Percentiles rank a stretch among this genome's conserved stretches.
Conservation (phyloP, 2,329 filamentous ascomycete genomes). For the Cryphonectria nitschkei region DNA sequence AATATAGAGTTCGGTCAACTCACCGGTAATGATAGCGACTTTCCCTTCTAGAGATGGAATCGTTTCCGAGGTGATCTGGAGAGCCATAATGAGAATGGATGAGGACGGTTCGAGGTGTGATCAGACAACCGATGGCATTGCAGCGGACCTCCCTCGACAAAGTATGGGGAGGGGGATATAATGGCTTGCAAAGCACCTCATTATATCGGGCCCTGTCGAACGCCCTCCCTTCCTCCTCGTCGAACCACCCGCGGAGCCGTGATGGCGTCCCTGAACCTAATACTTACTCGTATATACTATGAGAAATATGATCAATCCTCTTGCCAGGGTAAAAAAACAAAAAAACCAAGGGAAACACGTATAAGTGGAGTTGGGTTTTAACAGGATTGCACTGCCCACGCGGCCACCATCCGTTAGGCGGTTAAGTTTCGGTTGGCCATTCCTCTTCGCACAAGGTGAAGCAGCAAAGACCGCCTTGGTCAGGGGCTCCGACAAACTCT, state of each 20-base stretch:
- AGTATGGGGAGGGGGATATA: background rate
- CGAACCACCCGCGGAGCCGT: background rate
- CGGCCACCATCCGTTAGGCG: background rate
- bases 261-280: background rate
- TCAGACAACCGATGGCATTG: background rate
- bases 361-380: background rate
- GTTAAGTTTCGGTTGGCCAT: background rate
- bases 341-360: too few species aligned
- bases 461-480: background rate
- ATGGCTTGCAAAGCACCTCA: slow-evolving; percentile 1
- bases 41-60: background rate
- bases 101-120: background rate
- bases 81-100: background rate
- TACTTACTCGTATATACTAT: background rate
- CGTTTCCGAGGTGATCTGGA: background rate
- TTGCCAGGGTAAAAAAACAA: background rate
- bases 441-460: background rate
- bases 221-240: background rate
- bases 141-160: background rate
- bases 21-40: slow-evolving; percentile 10
- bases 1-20: background rate
- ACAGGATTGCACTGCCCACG: background rate
- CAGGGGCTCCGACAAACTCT: background rate
- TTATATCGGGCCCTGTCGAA: background rate
- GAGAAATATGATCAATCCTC: background rate